Evolutionary conservation across 2,329 filamentous ascomycete species (phyloP).

Genomic region (Biscogniauxia marginata): DNA sequence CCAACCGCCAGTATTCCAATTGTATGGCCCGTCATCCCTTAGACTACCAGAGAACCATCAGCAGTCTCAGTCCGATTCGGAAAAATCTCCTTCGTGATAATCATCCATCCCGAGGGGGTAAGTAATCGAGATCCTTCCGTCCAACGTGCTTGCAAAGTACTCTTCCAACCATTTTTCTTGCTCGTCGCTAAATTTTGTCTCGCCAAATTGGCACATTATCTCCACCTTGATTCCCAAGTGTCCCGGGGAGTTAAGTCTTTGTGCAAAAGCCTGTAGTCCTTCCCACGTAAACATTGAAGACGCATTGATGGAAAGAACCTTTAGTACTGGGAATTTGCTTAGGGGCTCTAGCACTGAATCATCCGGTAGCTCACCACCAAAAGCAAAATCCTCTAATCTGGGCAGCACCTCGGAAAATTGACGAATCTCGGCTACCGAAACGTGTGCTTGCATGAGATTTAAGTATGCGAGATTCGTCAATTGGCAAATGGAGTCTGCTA

Average conservation of each 20-base stretch:
- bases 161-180: constrained; percentile 27
- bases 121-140: constrained; percentile 34
- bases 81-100: constrained; percentile 36
- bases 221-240: constrained; percentile 34
- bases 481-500: constrained; percentile 44
- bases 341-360: constrained; percentile 40
- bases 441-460: constrained; percentile 49
- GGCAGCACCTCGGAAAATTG: constrained; percentile 44
- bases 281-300: constrained; percentile 53
- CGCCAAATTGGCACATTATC: constrained; percentile 34
- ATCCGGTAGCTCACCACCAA: constrained; percentile 55
- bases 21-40: too few species aligned
- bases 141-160: constrained; percentile 25
- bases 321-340: constrained; percentile 43
- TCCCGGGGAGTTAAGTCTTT: constrained; percentile 29
- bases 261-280: constrained; percentile 46
- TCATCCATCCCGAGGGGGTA: constrained; percentile 36
- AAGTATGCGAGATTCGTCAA: constrained; percentile 53
- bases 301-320: constrained; percentile 52
- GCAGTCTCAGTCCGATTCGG: constrained; percentile 22
- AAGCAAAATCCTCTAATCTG: constrained; percentile 54
- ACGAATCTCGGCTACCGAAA: constrained; percentile 49
- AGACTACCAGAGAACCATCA: neutral
- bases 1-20: too few species aligned
- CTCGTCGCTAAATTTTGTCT: constrained; percentile 25